Base-by-base conservation (phyloP, 805 yeast genomes). In the Lachancea thermotolerans region DNA sequence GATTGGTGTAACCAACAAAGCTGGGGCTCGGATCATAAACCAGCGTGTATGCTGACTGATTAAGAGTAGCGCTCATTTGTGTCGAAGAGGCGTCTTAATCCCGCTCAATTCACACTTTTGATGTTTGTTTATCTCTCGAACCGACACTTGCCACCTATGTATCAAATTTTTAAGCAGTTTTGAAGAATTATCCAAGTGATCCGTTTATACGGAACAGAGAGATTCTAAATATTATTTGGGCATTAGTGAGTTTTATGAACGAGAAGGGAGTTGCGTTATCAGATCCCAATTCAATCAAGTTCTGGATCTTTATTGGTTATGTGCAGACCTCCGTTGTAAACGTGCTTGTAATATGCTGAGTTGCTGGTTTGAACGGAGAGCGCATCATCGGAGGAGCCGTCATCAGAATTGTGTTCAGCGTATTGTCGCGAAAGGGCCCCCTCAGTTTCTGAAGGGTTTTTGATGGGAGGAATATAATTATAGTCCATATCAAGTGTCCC, bases 21-120 rank as follows among this genome's bases (percentile, higher is more conserved):
- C 82, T 76, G 56, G 85, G 71, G 53, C 79, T 74, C 30, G 90
- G 86, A 60, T 88, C 91, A 64, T 78, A 82, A 46, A 88, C 82
- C 68, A 88, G 71, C 27, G 95, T 85, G 62, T 87, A 87, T 9
- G 90, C 89, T 21, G 65, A 54, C 45, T 59, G 59, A 44, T 57
- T 58, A 41, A 43, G 39, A 5, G 29, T 27, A 15, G 37, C 21
- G 27, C 42, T 38, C 46, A 43, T 43, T 32, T 25, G 7, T 21
- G 25, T 4, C 25, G 25, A 21, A 21, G 7, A 21, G 25, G 25
- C 7, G 25, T 21, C 25, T 21, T 21, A 21, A 21, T 21, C 25
- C 25, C 25, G 7, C 25, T 21, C 25, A 21, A 21, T 21, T 21
- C 25, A 21, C 25, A 21, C 25, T 21, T 21, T 21, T 4, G 25